phyloP scores from a whole-genome alignment of 495 filamentous ascomycete genomes.

The Penicillium ucsense region DNA sequence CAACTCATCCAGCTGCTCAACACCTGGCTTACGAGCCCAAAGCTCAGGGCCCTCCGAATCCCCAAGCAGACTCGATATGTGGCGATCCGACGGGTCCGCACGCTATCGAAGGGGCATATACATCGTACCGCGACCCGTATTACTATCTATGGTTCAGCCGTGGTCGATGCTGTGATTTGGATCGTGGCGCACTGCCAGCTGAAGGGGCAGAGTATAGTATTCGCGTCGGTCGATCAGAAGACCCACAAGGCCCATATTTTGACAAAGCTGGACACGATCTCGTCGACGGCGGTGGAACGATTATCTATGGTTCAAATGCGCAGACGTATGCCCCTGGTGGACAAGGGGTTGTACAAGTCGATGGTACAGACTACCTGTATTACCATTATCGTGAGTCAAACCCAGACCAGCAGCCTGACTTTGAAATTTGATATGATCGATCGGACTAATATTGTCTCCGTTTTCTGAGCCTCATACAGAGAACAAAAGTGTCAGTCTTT shows the following conservation, averaged over 20 bases:
- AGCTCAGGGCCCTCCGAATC: constrained; percentile 11
- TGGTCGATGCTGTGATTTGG: constrained; percentile 59
- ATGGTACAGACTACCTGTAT: constrained; percentile 31
- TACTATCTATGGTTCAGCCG: constrained; percentile 67
- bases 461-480: constrained; percentile 12
- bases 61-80: constrained; percentile 20
- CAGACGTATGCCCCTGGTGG: constrained; percentile 41
- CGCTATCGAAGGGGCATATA: constrained; percentile 39
- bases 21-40: constrained; percentile 28
- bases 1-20: constrained; percentile 17
- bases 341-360: constrained; percentile 29
- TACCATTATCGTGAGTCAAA: constrained; percentile 37
- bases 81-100: constrained; percentile 28
- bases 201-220: constrained; percentile 53
- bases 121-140: constrained; percentile 45
- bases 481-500: constrained; percentile 32
- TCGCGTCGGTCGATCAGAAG: constrained; percentile 30
- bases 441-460: too few species aligned
- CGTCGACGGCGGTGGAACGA: constrained; percentile 31
- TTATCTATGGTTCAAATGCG: constrained; percentile 37
- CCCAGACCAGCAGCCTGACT: too few species aligned
- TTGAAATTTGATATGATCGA: too few species aligned
- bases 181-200: constrained; percentile 32
- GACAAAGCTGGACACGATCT: constrained; percentile 30
- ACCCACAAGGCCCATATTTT: constrained; percentile 29